Evolutionary conservation across 208 protist species (phyloP).

Genomic region (Leishmania arabica): DNA sequence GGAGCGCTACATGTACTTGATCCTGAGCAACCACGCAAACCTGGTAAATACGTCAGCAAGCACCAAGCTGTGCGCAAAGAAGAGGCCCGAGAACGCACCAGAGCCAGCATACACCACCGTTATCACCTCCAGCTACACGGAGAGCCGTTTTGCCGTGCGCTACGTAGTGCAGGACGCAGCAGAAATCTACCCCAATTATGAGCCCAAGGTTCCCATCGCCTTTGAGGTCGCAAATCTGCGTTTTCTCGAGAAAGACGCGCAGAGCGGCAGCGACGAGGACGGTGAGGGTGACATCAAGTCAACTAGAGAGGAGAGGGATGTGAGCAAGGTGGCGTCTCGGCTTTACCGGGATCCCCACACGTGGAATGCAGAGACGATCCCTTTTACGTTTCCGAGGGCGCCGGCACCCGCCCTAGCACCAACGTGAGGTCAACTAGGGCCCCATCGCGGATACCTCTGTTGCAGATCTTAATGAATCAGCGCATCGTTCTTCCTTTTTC

Average conservation of each 20-base stretch:
- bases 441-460: neutral
- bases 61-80: constrained; percentile 21
- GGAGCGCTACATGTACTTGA: constrained; percentile 27
- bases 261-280: neutral
- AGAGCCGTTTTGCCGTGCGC: constrained; percentile 35
- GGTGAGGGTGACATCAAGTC: neutral
- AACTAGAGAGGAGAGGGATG: neutral
- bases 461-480: neutral
- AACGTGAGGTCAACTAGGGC: neutral
- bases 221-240: constrained; percentile 21
- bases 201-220: constrained; percentile 16
- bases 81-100: constrained; percentile 1
- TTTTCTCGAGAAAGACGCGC: constrained; percentile 24
- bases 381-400: constrained; percentile 31
- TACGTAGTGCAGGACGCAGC: constrained; percentile 27
- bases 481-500: neutral
- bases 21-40: constrained; percentile 36
- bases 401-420: neutral
- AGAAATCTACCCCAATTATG: constrained; percentile 36
- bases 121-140: constrained; percentile 20
- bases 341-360: constrained; percentile 35
- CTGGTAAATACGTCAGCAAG: constrained; percentile 28
- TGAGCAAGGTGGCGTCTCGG: constrained; percentile 16
- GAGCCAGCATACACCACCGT: neutral
- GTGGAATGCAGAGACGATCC: constrained; percentile 33